Conservation (phyloP, 176 grass and related monocot genomes). For the Saccharum officinarum region DNA sequence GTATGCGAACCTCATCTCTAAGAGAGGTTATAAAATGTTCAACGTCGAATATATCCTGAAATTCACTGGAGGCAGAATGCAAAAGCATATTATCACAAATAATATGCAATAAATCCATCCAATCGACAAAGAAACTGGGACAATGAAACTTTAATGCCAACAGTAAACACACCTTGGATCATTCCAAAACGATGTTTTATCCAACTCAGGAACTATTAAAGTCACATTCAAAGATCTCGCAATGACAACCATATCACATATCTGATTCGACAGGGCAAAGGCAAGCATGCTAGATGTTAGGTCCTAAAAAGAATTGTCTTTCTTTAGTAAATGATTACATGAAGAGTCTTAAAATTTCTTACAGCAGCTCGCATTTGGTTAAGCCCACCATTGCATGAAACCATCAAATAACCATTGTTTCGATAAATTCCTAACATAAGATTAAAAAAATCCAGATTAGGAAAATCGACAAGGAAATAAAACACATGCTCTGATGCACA, state of each 20-base stretch:
- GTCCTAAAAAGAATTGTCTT: not conserved
- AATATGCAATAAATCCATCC: not conserved
- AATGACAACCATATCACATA: conserved; percentile 96
- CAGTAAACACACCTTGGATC: conserved; percentile 69
- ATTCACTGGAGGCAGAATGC: conserved; percentile 46
- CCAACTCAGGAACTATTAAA: conserved; percentile 81
- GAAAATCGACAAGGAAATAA: not conserved
- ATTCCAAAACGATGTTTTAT: conserved; percentile 91
- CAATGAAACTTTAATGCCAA: not conserved
- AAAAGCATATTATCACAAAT: not conserved
- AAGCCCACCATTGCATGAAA: conserved; percentile 96
- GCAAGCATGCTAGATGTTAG: conserved; percentile 3
- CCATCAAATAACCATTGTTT: conserved; percentile 93
- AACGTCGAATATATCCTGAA: conserved; percentile 95
- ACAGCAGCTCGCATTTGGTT: conserved; percentile 97
- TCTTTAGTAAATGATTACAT: not conserved
- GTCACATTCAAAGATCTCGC: conserved; percentile 91
- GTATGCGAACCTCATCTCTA: conserved; percentile 77
- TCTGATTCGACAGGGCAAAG: conserved; percentile 54
- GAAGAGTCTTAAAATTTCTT: conserved; percentile 31
- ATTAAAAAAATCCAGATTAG: not conserved
- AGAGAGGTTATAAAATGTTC: conserved; percentile 95
- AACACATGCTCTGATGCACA: not conserved
- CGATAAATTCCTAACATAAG: conserved; percentile 69
- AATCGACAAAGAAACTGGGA: not conserved